Evolutionary conservation across 2,329 filamentous ascomycete species (phyloP), one percentile per base, ranked within the genome.

Genomic region (Ophiostoma pallidulum): DNA sequence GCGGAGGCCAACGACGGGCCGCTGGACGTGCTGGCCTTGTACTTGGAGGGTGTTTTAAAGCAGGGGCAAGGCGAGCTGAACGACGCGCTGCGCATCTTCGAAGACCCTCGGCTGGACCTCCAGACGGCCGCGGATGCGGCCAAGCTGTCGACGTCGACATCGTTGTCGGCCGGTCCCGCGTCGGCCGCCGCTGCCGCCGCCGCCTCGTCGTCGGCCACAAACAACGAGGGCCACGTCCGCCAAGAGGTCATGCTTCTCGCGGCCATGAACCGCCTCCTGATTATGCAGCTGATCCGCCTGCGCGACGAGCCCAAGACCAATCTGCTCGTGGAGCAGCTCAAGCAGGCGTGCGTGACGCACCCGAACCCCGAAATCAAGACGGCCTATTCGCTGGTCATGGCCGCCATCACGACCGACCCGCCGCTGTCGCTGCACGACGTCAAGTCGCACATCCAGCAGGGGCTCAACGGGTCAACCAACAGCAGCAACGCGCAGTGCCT

Each of bases 401-500:
- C 87, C 6, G 79, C 82, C 3, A 74, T 84, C 6, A 67, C 74
- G 41, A 79, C 77, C 2, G 71, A 75, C 59, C 83, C 69, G 61
- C 78, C 66, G 56, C 76, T 72, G 42, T 77, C 83, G 22, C 83
- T 92, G 52, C 80, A 86, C 50, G 78, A 84, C 52, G 82, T 85
- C 48, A 96, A 95, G 64, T 77, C 82, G 35, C 80, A 84, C 58
- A 82, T 96, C 46, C 80, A 86, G 51, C 72, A 74, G 33, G 84
- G 88, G 2, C 74, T 95, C 36, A 74, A 75, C 33, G 78, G 80
- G 3, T 82, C 86, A 12, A 82, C 83, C 54, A 70, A 71, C 8
- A 80, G 84, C 8, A 72, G 73, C 47, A 95, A 95, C 61, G 78
- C 78, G 26, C 85, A 94, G 54, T 83, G 90, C 46, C 75, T 89